Base-by-base conservation (phyloP, 2,329 filamentous ascomycete species). In the Aspergillus proliferans region DNA sequence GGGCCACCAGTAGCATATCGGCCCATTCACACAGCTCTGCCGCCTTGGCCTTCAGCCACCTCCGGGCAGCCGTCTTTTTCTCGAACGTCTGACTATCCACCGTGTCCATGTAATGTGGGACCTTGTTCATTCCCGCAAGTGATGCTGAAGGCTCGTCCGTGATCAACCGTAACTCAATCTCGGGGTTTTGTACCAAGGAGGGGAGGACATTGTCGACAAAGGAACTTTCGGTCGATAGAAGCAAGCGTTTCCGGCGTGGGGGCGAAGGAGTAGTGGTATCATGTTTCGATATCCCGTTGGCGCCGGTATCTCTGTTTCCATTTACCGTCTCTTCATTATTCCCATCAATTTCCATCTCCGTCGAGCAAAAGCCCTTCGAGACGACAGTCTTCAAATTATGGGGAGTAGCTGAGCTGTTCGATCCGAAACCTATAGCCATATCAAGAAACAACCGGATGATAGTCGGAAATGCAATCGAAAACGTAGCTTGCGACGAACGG, bases 1-100 rank as follows among this genome's bases (percentile, higher is more conserved):
- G n/a, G n/a, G n/a, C n/a, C n/a, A n/a, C n/a, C n/a, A n/a, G n/a
- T 50, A 95, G 77, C 56, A 95, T 72, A 68, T 95, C 87, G 5
- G 91, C 88, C 91, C 91, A 96, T 52, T 88, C 81, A 56, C 89
- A 88, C 52, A 94, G 71, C 55, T 88, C 85, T 5, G 69, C 68
- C 34, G 69, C 68, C 50, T 71, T 71, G n/a, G 64, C 64, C 51
- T 68, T 68, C 42, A 72, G 54, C 69, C 69, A 71, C 59, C 63
- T 67, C 43, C 69, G 62, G 10, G 65, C 61, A 6, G 64, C 64
- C 1, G 61, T 66, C 44, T 69, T 66, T 47, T 68, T 70, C 47
- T 70, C 67, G 12, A 68, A 67, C 2, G 67, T 67, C 44, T 64
- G 62, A 26, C 63, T 64, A 51, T 70, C 67, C 47, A 70, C 67